Conservation (phyloP, 345 rosid genomes). For the Eucalyptus tenuipes region DNA sequence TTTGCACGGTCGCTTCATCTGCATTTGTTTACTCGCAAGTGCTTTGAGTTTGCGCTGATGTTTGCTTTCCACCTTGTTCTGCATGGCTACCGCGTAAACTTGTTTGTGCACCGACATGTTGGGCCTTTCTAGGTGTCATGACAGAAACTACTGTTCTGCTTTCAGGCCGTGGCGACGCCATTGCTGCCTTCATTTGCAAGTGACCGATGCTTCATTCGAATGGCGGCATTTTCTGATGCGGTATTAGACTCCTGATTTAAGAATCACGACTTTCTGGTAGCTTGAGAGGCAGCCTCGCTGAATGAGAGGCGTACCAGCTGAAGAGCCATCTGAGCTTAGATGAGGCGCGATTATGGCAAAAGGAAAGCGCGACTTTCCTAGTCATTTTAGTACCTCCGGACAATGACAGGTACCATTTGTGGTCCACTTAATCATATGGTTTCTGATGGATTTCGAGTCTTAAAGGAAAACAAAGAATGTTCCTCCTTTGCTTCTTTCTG, state of each 20-base stretch:
- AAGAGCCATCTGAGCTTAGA: neutral
- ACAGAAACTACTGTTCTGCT: neutral
- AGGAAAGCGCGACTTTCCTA: neutral
- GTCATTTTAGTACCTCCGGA: neutral
- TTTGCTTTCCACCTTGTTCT: neutral
- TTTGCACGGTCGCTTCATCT: neutral
- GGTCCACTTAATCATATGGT: neutral
- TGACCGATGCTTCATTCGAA: neutral
- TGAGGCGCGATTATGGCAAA: neutral
- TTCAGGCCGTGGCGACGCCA: neutral
- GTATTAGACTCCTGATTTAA: neutral
- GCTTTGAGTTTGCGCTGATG: neutral
- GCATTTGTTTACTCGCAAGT: neutral
- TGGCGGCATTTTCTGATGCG: neutral
- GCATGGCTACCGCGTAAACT: neutral
- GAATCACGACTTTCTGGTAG: neutral
- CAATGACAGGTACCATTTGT: neutral
- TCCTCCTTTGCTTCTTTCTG: neutral
- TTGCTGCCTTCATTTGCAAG: neutral
- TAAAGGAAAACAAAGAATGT: neutral
- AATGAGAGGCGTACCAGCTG: neutral
- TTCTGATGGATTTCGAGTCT: neutral
- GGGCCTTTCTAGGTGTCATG: neutral
- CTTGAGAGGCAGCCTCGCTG: neutral
- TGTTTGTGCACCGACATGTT: neutral